A percentile compares a stretch with the other conserved stretches of the same genome.
Evolutionary conservation across 805 yeast genomes (phyloP).

Genomic region (Candida arabinofermentans): DNA sequence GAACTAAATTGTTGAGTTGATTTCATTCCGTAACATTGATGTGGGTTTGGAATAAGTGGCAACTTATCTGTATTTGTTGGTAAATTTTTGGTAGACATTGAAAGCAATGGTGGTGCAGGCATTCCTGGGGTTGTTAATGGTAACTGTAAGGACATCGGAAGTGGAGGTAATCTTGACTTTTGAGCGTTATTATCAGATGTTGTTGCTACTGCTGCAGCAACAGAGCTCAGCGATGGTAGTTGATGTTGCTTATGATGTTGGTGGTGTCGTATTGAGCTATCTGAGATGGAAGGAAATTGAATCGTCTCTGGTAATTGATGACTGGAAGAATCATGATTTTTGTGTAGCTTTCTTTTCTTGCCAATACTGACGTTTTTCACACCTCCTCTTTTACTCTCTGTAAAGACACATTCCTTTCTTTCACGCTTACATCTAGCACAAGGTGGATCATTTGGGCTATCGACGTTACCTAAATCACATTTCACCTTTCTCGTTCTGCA

Average conservation of each 20-base stretch:
- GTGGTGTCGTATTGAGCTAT: not conserved
- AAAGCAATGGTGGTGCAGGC: not conserved
- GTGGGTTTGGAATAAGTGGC: slow-evolving; percentile 4
- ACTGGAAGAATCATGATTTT: too few species aligned
- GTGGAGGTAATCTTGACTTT: not conserved
- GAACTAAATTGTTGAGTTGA: not conserved
- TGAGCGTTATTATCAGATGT: not conserved
- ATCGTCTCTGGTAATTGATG: too few species aligned
- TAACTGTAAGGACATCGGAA: not conserved
- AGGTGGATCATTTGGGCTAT: slow-evolving; percentile 71
- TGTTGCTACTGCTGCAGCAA: not conserved
- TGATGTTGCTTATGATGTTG: not conserved
- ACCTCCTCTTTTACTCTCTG: slow-evolving; percentile 55
- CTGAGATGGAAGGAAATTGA: too few species aligned
- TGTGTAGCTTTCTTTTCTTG: slow-evolving; percentile 17
- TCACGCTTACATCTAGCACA: slow-evolving; percentile 85
- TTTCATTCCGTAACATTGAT: not conserved
- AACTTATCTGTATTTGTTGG: not conserved
- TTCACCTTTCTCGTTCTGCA: slow-evolving; percentile 81
- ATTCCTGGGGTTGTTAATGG: not conserved
- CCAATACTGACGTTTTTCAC: slow-evolving; percentile 34
- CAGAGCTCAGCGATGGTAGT: not conserved
- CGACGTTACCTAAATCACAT: slow-evolving; percentile 80
- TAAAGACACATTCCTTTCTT: slow-evolving; percentile 67
- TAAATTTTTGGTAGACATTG: not conserved